Conservation (phyloP, 2,329 filamentous ascomycete species). For the Colletotrichum neosansevieriae region DNA sequence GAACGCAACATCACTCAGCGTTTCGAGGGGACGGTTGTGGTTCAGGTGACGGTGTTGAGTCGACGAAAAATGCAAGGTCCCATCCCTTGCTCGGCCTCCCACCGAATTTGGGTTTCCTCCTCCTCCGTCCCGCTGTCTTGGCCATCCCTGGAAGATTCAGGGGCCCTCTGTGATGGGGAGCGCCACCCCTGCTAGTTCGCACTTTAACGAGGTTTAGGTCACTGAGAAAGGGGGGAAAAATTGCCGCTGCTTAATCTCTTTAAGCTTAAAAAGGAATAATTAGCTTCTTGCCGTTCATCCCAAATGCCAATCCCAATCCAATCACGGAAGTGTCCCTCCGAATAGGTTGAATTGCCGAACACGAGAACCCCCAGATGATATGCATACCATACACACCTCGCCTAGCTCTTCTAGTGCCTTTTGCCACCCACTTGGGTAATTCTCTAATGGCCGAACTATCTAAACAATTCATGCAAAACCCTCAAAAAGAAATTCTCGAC, state of each 20-base stretch:
- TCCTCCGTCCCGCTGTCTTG: slow-evolving; percentile 13
- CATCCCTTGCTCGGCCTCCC: neutral
- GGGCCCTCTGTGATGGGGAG: neutral
- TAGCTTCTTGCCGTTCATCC: slow-evolving; percentile 21
- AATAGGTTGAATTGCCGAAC: neutral
- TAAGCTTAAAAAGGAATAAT: too few species aligned
- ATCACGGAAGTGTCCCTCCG: slow-evolving; percentile 22
- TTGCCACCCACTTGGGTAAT: too few species aligned
- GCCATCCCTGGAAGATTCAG: neutral
- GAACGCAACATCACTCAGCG: neutral
- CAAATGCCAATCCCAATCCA: slow-evolving; percentile 5
- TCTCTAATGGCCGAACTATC: neutral
- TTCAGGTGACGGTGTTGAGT: slow-evolving; percentile 26
- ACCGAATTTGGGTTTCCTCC: slow-evolving; percentile 9
- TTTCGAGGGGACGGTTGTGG: neutral
- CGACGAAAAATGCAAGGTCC: neutral
- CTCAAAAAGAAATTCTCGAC: slow-evolving; percentile 16
- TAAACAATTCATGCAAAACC: neutral
- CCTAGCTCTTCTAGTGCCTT: too few species aligned
- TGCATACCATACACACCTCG: neutral
- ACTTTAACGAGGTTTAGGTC: neutral
- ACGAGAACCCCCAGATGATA: neutral
- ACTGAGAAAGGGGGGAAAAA: neutral
- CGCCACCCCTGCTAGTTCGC: slow-evolving; percentile 12
- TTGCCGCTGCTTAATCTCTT: too few species aligned